A percentile compares a stretch with the other conserved stretches of the same genome.
Conservation (phyloP, 75 land plant genomes). For the Sequoiadendron giganteum region DNA sequence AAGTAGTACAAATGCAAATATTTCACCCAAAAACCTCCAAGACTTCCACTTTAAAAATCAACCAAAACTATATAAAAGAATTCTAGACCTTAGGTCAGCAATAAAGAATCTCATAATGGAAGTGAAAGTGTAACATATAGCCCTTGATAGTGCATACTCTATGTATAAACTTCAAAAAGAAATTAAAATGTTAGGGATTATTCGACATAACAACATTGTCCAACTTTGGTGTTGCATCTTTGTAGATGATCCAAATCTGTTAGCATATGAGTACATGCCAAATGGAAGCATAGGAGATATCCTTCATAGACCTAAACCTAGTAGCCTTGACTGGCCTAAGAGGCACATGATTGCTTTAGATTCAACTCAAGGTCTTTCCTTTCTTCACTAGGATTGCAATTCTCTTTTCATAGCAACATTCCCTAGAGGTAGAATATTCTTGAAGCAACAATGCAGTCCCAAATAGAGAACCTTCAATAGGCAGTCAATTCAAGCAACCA, state of each 20-base stretch:
- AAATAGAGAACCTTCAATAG: no score
- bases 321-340: slow-evolving; percentile 16
- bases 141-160: no score
- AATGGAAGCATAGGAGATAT: slow-evolving; percentile 37
- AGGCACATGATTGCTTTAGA: slow-evolving; percentile 18
- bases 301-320: slow-evolving; percentile 20
- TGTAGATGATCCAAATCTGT: slow-evolving; percentile 23
- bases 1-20: no score
- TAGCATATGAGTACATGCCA: slow-evolving; percentile 44
- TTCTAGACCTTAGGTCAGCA: no score
- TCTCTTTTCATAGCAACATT: background rate
- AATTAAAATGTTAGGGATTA: slow-evolving; percentile 25
- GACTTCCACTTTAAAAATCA: no score
- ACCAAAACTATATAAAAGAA: no score
- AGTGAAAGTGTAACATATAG: no score
- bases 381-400: slow-evolving; percentile 37
- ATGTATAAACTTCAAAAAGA: no score
- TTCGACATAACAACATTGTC: slow-evolving; percentile 37
- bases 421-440: background rate
- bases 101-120: no score
- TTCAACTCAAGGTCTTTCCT: slow-evolving; percentile 30
- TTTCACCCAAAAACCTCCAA: no score
- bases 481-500: no score
- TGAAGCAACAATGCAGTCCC: background rate
- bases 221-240: slow-evolving; percentile 35